Percentiles rank a stretch among this genome's conserved stretches.
Evolutionary conservation across 2,329 filamentous ascomycete species (phyloP).

Genomic region (Sporothrix luriei): DNA sequence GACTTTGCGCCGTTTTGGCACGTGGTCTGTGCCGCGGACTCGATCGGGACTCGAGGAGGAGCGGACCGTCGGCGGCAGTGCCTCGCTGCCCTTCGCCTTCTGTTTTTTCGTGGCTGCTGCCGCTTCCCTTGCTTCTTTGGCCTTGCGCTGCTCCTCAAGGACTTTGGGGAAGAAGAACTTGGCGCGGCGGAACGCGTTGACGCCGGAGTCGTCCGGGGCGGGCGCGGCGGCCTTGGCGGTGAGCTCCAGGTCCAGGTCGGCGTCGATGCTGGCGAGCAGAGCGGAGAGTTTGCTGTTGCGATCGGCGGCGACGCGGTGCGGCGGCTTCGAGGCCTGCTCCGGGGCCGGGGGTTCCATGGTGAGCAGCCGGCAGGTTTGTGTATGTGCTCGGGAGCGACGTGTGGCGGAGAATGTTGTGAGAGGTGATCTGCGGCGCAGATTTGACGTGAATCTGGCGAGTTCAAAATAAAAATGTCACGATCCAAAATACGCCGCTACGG

Average conservation of each 20-base stretch:
- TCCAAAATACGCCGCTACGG: not conserved
- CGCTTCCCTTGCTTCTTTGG: constrained; percentile 21
- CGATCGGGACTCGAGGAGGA: not conserved
- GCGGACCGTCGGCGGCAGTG: constrained; percentile 1
- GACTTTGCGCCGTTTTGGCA: constrained; percentile 34
- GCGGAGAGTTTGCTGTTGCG: constrained; percentile 9
- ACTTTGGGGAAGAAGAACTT: constrained; percentile 51
- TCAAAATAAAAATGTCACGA: not conserved
- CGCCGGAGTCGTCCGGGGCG: constrained; percentile 40
- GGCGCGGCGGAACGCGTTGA: constrained; percentile 55
- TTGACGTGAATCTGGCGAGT: not conserved
- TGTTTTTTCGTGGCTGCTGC: not conserved
- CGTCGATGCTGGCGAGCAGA: constrained; percentile 21
- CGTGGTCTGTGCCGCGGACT: constrained; percentile 4
- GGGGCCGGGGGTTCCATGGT: not conserved
- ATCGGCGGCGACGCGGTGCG: not conserved
- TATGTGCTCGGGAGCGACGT: not conserved
- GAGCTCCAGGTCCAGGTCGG: constrained; percentile 4
- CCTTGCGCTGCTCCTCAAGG: constrained; percentile 37
- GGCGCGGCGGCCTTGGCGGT: constrained; percentile 29
- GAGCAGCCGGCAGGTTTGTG: not conserved
- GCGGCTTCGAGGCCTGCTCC: not conserved
- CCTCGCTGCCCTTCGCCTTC: constrained; percentile 27
- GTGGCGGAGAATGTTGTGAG: not conserved
- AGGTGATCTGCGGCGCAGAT: too few relatives aligned